These are phyloP conservation scores for Panicum hallii DNA, from an alignment of 202 grass and related monocot genomes.

Conservation along the genomic window DNA sequence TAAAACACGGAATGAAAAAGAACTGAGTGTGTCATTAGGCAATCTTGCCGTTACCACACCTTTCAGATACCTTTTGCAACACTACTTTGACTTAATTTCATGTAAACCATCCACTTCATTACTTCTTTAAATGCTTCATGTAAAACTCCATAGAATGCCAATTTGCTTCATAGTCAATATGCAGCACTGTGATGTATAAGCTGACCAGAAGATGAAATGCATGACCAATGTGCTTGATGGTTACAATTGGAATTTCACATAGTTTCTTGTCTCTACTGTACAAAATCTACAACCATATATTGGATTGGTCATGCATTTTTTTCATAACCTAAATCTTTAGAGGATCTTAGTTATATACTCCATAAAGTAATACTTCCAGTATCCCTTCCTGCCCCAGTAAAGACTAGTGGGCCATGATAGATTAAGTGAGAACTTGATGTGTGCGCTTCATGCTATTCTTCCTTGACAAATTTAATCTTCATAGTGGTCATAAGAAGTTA, in stretches of 20 bases:
- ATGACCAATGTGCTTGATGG: background rate
- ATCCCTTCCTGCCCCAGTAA: background rate
- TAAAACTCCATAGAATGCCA: constrained; percentile 25
- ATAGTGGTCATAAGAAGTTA: constrained; percentile 19
- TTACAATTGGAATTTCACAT: background rate
- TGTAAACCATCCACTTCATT: background rate
- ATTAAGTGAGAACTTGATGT: background rate
- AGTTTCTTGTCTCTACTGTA: background rate
- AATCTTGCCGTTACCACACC: background rate
- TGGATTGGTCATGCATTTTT: background rate
- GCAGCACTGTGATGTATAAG: constrained; percentile 9
- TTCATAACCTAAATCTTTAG: constrained; percentile 2
- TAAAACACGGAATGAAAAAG: constrained; percentile 1
- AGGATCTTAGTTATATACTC: background rate
- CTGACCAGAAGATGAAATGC: constrained; percentile 14
- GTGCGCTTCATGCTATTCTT: constrained; percentile 12
- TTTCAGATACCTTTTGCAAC: background rate
- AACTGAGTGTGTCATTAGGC: background rate
- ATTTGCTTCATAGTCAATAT: constrained; percentile 14
- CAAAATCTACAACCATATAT: background rate
- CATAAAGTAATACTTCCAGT: background rate
- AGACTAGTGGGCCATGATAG: background rate
- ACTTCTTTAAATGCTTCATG: background rate
- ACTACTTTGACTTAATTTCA: background rate
- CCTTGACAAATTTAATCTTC: background rate